A percentile compares a stretch with the other conserved stretches of the same genome.
phyloP scores from a whole-genome alignment of 371 early-diverging fungal genomes.

The Dichotomocladium elegans region DNA sequence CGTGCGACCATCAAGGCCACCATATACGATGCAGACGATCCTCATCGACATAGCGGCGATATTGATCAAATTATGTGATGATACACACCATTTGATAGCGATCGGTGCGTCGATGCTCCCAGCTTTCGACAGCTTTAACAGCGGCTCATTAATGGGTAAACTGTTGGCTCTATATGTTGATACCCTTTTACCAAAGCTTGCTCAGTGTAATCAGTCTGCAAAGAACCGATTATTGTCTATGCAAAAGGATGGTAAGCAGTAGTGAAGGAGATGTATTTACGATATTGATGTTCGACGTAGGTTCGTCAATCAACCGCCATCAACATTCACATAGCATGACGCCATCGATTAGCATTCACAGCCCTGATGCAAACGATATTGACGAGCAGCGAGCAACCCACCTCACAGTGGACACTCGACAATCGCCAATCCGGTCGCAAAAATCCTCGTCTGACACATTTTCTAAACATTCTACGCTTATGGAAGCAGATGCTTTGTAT shows the following conservation, averaged over 20 bases:
- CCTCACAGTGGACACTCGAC: constrained; percentile 43
- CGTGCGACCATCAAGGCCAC: constrained; percentile 55
- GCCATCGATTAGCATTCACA: constrained; percentile 41
- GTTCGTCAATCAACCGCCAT: no score
- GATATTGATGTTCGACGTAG: no score
- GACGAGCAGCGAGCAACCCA: constrained; percentile 17
- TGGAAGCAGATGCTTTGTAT: constrained; percentile 33
- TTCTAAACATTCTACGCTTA: no score
- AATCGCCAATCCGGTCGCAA: no score
- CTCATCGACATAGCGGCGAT: constrained; percentile 48
- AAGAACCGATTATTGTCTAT: no score
- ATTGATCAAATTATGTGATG: constrained; percentile 26
- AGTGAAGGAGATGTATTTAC: no score
- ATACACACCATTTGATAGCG: constrained; percentile 22
- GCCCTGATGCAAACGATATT: constrained; percentile 8
- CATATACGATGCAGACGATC: constrained; percentile 48
- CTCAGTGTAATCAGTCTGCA: no score
- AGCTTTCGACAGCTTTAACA: constrained; percentile 39
- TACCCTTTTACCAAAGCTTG: constrained; percentile 28
- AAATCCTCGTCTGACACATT: no score
- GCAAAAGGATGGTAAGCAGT: no score
- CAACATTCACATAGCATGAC: no score
- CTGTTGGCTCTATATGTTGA: constrained; percentile 35
- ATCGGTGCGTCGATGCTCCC: constrained; percentile 38
- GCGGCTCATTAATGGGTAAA: constrained; percentile 28